phyloP scores from a whole-genome alignment of 805 yeast species.

The Starmerella bombi region DNA sequence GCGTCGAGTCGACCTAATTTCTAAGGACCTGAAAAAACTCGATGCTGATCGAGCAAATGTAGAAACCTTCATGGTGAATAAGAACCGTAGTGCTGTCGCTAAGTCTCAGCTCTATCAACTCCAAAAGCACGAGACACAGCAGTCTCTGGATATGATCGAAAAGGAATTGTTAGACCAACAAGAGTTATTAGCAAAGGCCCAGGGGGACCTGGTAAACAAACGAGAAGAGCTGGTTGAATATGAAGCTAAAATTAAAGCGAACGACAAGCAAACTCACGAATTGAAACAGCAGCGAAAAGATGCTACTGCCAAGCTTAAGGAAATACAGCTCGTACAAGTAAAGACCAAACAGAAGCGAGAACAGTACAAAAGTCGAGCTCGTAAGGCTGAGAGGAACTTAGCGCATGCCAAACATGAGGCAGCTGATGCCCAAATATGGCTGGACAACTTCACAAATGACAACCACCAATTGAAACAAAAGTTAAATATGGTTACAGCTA shows the following conservation, averaged over 20 bases:
- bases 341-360: constrained; percentile 65
- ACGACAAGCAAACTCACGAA: constrained; percentile 2
- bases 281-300: constrained; percentile 25
- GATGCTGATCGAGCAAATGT: constrained; percentile 60
- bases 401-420: constrained; percentile 34
- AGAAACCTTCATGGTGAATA: constrained; percentile 46
- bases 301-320: constrained; percentile 25
- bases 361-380: constrained; percentile 40
- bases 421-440: constrained; percentile 25
- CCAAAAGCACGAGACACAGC: not conserved
- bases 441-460: constrained; percentile 31
- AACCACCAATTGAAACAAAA: constrained; percentile 31
- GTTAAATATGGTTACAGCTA: constrained; percentile 34
- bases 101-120: constrained; percentile 45
- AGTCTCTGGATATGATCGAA: not conserved
- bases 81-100: constrained; percentile 44
- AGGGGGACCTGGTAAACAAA: constrained; percentile 15
- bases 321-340: constrained; percentile 45
- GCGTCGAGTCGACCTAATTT: constrained; percentile 63
- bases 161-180: constrained; percentile 25
- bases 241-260: not conserved
- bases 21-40: constrained; percentile 51
- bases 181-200: constrained; percentile 28
- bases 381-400: constrained; percentile 13
- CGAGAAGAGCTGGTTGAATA: constrained; percentile 12